phyloP scores from a whole-genome alignment of 176 grass and related monocot species.

The Saccharum officinarum region DNA sequence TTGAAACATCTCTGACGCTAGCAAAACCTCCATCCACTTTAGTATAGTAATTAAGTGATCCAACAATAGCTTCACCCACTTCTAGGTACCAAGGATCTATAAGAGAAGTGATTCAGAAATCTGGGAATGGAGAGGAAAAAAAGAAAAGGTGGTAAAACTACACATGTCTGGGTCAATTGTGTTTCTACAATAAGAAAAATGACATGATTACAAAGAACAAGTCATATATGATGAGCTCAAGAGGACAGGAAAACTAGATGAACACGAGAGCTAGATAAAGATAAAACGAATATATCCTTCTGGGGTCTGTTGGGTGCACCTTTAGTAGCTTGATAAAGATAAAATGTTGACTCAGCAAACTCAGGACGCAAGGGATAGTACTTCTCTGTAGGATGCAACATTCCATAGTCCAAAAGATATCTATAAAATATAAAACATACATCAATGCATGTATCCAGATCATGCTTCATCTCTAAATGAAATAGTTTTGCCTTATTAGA shows the following conservation, averaged over 20 bases:
- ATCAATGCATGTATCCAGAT: background rate
- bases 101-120: constrained; percentile 26
- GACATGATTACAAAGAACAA: background rate
- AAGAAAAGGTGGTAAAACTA: too few relatives aligned
- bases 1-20: constrained; percentile 94
- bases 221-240: background rate
- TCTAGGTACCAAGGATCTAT: constrained; percentile 99
- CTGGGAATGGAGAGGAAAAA: background rate
- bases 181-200: background rate
- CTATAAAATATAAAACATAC: constrained; percentile 48
- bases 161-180: too few relatives aligned
- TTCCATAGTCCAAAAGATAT: constrained; percentile 86
- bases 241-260: background rate
- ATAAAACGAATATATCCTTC: background rate
- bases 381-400: constrained; percentile 93
- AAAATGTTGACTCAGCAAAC: constrained; percentile 98
- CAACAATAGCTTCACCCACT: constrained; percentile 86
- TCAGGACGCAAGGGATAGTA: constrained; percentile 96
- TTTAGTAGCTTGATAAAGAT: constrained; percentile 99
- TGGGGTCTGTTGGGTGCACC: constrained; percentile 36
- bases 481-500: background rate
- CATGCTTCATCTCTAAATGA: too few relatives aligned
- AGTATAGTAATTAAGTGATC: constrained; percentile 79
- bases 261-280: background rate
- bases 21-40: constrained; percentile 99